Percentiles rank a stretch among this genome's conserved stretches.
Evolutionary conservation across 2,329 filamentous ascomycete genomes (phyloP).

Genomic region (Aspergillus cejpii): DNA sequence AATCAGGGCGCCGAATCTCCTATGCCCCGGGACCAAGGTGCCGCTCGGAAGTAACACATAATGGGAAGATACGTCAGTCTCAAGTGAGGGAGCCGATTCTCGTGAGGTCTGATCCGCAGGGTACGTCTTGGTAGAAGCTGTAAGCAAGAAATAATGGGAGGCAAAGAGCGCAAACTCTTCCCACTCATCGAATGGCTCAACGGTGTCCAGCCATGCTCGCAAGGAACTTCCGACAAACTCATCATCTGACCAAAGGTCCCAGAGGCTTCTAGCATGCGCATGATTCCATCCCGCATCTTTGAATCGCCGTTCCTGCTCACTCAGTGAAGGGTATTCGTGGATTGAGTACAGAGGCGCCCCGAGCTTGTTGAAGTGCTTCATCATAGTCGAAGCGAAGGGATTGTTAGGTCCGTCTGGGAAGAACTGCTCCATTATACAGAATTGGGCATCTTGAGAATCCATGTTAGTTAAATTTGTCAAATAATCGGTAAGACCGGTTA

Average conservation of each 20-base stretch:
- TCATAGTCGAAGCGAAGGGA: conserved; percentile 82
- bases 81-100: neutral
- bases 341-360: conserved; percentile 72
- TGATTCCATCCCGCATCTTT: conserved; percentile 59
- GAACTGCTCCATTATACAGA: conserved; percentile 81
- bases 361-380: conserved; percentile 73
- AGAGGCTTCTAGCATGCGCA: conserved; percentile 61
- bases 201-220: conserved; percentile 55
- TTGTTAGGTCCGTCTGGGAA: conserved; percentile 70
- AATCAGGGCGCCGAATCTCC: conserved; percentile 57
- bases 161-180: conserved; percentile 85
- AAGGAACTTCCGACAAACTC: conserved; percentile 57
- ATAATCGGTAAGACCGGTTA: neutral
- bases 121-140: conserved; percentile 47
- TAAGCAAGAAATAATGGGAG: conserved; percentile 74
- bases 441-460: conserved; percentile 54
- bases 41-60: conserved; percentile 20
- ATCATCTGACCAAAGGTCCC: conserved; percentile 72
- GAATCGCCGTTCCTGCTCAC: conserved; percentile 65
- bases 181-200: conserved; percentile 93
- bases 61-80: conserved; percentile 7
- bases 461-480: conserved; percentile 3
- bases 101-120: neutral
- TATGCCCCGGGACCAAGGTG: conserved; percentile 40
- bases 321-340: conserved; percentile 58